Evolutionary conservation across 2,329 filamentous ascomycete genomes (phyloP).

Genomic region (Arthroderma sp.): DNA sequence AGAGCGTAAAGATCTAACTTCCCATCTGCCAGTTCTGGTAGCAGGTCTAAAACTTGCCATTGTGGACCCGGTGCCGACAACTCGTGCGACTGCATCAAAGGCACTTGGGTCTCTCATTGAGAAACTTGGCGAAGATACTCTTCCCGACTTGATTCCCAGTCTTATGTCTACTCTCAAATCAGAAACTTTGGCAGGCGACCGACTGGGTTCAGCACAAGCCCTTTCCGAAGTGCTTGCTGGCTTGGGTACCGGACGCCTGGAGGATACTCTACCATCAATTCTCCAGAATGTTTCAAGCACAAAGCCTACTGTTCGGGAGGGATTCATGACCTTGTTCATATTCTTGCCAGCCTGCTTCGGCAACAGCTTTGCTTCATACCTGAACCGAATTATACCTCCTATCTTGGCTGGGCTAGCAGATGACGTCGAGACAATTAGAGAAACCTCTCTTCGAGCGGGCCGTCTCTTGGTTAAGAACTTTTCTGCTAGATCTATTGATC

Average conservation of each 20-base stretch:
- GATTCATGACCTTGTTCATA: constrained; percentile 99
- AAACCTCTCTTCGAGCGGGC: constrained; percentile 89
- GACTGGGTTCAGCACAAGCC: constrained; percentile 89
- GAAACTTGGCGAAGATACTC: constrained; percentile 90
- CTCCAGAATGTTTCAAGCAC: constrained; percentile 88
- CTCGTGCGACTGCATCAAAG: constrained; percentile 88
- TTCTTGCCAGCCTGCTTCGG: constrained; percentile 98
- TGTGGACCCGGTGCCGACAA: constrained; percentile 92
- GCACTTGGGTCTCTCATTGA: constrained; percentile 93
- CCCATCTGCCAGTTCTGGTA: constrained; percentile 83
- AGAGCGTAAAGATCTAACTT: constrained; percentile 82
- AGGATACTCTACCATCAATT: constrained; percentile 92
- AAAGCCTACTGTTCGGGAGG: constrained; percentile 82
- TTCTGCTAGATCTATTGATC: constrained; percentile 82
- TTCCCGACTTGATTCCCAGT: constrained; percentile 92
- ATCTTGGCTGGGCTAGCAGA: constrained; percentile 90
- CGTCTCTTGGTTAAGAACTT: constrained; percentile 97
- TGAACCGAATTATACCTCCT: constrained; percentile 87
- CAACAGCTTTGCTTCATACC: constrained; percentile 94
- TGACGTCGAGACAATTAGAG: constrained; percentile 89
- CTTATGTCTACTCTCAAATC: constrained; percentile 97
- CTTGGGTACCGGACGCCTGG: constrained; percentile 77
- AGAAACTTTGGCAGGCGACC: constrained; percentile 88
- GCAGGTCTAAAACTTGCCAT: constrained; percentile 78
- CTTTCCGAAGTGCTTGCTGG: constrained; percentile 93